Evolutionary conservation across 805 yeast genomes (phyloP), one percentile per base, ranked within the genome.

Genomic region (Kodamaea lidongshanica): DNA sequence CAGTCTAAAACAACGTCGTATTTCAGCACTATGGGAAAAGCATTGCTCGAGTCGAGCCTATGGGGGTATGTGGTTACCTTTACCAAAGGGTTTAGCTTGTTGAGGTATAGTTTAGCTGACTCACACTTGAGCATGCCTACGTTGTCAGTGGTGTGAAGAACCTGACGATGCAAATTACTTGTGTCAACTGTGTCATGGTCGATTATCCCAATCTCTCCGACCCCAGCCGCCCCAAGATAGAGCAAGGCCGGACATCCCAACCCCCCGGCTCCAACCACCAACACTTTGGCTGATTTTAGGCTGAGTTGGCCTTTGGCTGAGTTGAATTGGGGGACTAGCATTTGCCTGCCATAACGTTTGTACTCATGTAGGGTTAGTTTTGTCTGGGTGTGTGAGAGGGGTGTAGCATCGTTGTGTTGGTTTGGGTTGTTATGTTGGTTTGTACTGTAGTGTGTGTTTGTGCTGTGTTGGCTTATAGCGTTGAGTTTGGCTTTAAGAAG

Each of bases 261-360:
- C 0, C 99, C 99, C 7, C 98, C 99, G 1, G 96, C 96, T 1
- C 99, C 98, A 6, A 92, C 68, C 0, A 92, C 88, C 15, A 89
- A 54, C 0, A 88, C 72, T 30, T 63, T 71, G 2, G 89, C 35
- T 0, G 53, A 41, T 39, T 77, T 78, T 27, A 92, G 54, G 24
- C 56, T 61, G 6, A 69, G 30, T 51, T 92, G 99, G 2, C 54
- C 35, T 3, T 58, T 30, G 1, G 56, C 37, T 1, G 66, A 51
- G 7, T 87, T 85, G 29, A 87, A 64, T 35, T 74, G 81, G 3
- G 94, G 92, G 2, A 92, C 96, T 15, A 88, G 76, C 89, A 92
- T 81, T 48, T 92, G 98, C 32, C 99, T 70, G 3, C 99, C 97
- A 54, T 92, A 92, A 20, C 96, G 60, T 17, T 54, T 58, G 52